Conservation (phyloP, 164 flowering plant genomes). For the Echeveria elegans region DNA sequence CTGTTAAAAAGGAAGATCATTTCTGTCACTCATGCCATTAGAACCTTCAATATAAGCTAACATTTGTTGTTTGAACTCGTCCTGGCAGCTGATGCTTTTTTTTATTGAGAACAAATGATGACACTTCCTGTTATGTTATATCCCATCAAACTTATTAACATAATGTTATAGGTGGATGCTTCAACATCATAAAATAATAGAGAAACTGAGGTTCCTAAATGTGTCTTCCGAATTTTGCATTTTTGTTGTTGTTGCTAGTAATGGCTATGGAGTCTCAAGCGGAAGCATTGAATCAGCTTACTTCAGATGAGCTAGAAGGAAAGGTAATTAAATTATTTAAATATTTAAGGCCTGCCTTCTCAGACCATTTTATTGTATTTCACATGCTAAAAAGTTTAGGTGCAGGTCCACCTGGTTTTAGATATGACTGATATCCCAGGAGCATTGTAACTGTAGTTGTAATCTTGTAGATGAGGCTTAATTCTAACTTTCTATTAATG, state of each 20-base stretch:
- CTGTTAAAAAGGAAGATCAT: neutral
- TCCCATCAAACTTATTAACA: neutral
- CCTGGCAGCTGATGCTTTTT: neutral
- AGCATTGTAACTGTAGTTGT: too few relatives aligned
- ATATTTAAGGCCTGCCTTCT: neutral
- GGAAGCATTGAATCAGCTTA: constrained; percentile 78
- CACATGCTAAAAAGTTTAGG: neutral
- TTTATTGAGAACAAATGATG: neutral
- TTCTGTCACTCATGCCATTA: neutral
- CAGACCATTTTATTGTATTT: neutral
- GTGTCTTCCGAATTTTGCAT: neutral
- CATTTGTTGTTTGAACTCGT: too few relatives aligned
- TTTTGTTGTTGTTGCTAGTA: constrained; percentile 32
- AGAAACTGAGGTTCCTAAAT: neutral
- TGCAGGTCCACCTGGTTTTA: neutral
- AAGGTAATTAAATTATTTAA: constrained; percentile 43
- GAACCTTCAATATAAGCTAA: neutral
- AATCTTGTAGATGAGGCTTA: too few relatives aligned
- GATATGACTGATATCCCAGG: neutral
- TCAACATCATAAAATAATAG: neutral
- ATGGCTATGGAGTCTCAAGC: constrained; percentile 95
- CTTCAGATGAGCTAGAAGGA: constrained; percentile 89
- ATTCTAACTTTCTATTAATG: neutral
- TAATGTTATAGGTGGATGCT: neutral
- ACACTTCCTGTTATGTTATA: neutral